These are phyloP conservation scores for Hansfordia pulvinata DNA, from an alignment of 2,329 filamentous ascomycete genomes.

Conservation along the genomic window DNA sequence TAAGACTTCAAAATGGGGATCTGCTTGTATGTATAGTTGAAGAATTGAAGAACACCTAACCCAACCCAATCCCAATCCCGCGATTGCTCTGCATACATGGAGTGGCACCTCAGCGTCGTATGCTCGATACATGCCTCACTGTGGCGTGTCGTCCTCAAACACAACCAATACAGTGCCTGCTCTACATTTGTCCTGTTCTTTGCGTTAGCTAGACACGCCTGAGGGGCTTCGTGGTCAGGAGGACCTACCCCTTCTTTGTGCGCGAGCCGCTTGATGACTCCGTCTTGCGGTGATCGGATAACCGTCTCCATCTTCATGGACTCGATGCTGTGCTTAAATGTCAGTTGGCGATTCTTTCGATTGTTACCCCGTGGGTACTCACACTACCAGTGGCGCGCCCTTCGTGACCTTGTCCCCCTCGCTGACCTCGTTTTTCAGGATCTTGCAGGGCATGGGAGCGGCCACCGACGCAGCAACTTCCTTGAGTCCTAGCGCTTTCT, in stretches of 20 bases:
- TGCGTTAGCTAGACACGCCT: constrained; percentile 8
- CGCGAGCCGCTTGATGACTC: constrained; percentile 57
- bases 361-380: too few species aligned
- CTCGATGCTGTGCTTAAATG: constrained; percentile 48
- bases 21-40: too few species aligned
- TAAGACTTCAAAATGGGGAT: too few species aligned
- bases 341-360: too few species aligned
- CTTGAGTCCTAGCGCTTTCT: constrained; percentile 74
- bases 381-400: constrained; percentile 77
- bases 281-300: constrained; percentile 62
- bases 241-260: constrained; percentile 58
- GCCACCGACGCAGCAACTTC: constrained; percentile 71
- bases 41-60: too few species aligned
- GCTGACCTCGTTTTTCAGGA: constrained; percentile 74
- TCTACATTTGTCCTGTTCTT: constrained; percentile 57
- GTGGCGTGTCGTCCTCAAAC: constrained; percentile 53
- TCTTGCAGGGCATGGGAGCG: constrained; percentile 96
- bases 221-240: constrained; percentile 3
- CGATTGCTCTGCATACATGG: too few species aligned
- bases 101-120: too few species aligned
- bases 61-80: too few species aligned
- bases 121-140: too few species aligned
- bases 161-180: constrained; percentile 62
- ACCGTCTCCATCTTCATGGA: constrained; percentile 89
- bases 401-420: constrained; percentile 75